These are phyloP conservation scores for Penicillium sp. DNA, from an alignment of 2,329 filamentous ascomycete species.

Conservation along the genomic window DNA sequence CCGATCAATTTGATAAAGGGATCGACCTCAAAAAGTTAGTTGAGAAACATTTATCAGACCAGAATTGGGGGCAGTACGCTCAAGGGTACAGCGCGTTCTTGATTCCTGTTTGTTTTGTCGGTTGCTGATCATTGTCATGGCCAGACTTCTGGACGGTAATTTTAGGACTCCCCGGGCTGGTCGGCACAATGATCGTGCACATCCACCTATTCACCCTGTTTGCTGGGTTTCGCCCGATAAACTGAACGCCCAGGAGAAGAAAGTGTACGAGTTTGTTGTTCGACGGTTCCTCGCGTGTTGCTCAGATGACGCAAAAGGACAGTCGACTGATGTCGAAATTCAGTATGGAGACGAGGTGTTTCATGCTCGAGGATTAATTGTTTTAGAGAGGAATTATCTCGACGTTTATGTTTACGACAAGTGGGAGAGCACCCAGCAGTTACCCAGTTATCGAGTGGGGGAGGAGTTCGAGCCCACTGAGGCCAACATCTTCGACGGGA, in stretches of 20 bases:
- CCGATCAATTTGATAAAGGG: slow-evolving; percentile 88
- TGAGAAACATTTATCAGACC: slow-evolving; percentile 79
- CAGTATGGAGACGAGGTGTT: slow-evolving; percentile 84
- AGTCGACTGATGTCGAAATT: slow-evolving; percentile 83
- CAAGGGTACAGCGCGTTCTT: slow-evolving; percentile 53
- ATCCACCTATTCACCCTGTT: slow-evolving; percentile 95
- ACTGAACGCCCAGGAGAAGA: slow-evolving; percentile 69
- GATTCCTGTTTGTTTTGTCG: neutral
- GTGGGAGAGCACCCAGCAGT: slow-evolving; percentile 84
- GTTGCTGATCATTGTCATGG: slow-evolving; percentile 13
- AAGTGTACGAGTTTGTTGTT: slow-evolving; percentile 89
- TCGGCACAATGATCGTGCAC: slow-evolving; percentile 91
- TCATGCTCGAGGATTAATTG: slow-evolving; percentile 79
- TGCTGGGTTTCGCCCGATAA: slow-evolving; percentile 72
- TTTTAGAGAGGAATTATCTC: slow-evolving; percentile 88
- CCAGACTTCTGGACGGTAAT: slow-evolving; percentile 69
- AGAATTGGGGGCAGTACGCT: slow-evolving; percentile 80
- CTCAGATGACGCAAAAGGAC: slow-evolving; percentile 88
- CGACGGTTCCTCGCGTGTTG: slow-evolving; percentile 94
- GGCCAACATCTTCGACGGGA: slow-evolving; percentile 87
- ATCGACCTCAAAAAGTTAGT: slow-evolving; percentile 83
- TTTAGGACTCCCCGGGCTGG: slow-evolving; percentile 84
- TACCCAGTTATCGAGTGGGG: slow-evolving; percentile 78
- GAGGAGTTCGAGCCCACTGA: slow-evolving; percentile 88
- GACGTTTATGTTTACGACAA: slow-evolving; percentile 97